Base-by-base conservation (phyloP, 2,329 filamentous ascomycete genomes). In the Rutstroemia sydowiana region DNA sequence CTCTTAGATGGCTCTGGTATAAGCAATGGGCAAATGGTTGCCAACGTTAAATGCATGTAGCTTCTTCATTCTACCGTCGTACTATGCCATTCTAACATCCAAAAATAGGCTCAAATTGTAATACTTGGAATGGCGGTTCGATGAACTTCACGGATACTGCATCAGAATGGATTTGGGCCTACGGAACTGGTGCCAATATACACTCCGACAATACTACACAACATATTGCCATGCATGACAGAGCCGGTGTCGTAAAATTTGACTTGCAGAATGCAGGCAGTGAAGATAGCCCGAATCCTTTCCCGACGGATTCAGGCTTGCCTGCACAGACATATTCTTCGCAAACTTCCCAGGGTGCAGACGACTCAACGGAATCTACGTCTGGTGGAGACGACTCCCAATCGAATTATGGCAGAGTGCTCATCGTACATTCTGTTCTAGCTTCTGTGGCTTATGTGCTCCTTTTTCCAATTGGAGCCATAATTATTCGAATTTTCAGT, bases 401-500 rank as follows among this genome's bases (percentile, higher is more conserved):
- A 26, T 28, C 41, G 14, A 32, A 55, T 14, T 56, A 30, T 23
- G 7, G 30, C 1, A 50, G 7, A 9, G 45, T 63, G 4, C 21
- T 45, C 3, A 59, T 55, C 42, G 70, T 74, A 1, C 81, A 84
- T 57, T 81, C 77, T 43, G 69, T 81, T 58, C 66, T 84, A 58
- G 79, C 81, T 75, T 71, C 73, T 21, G 62, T 83, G 45, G 75
- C 77, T 20, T 81, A 82, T 60, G 73, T 77, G 5, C 58, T 78
- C 11, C 66, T 82, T 39, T 84, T 81, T 55, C 82, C 82, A 2
- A 57, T 82, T 2, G 82, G 81, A 5, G 73, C 81, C n/a, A 69
- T 79, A 2, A 61, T 81, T 28, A 84, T 85, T 73, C 79, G 81
- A 3, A 55, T 82, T 3, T 53, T 83, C 8, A 83, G 76, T 76